These are phyloP conservation scores for Sechiopsis laciniata DNA, from an alignment of 306 rosid species.

Conservation along the genomic window DNA sequence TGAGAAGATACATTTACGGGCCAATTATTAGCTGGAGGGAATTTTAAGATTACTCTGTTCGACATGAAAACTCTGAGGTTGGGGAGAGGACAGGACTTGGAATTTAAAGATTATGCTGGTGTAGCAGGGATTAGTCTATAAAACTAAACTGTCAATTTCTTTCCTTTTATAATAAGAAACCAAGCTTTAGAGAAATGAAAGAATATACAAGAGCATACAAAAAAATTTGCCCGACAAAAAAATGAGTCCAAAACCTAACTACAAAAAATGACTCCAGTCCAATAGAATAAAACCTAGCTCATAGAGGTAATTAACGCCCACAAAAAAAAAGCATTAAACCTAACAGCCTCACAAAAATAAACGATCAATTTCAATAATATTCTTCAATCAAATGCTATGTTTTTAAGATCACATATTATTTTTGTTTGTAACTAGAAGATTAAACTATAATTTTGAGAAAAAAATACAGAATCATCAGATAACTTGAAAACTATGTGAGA, in stretches of 20 bases:
- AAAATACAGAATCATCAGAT: neutral
- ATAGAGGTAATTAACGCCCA: neutral
- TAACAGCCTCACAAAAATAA: neutral
- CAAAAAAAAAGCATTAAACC: neutral
- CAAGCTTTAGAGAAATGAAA: neutral
- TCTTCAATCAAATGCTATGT: neutral
- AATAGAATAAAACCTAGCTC: neutral
- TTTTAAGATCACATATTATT: neutral
- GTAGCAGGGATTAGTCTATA: neutral
- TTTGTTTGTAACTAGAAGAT: neutral
- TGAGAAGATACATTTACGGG: neutral
- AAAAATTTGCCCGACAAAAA: neutral
- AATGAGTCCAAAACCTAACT: neutral
- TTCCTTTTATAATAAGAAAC: neutral
- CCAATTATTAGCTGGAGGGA: neutral
- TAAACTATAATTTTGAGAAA: neutral
- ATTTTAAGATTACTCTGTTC: conserved; percentile 5
- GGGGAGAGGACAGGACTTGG: neutral
- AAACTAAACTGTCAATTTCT: neutral
- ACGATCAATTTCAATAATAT: neutral
- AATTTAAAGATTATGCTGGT: neutral
- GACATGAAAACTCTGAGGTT: neutral
- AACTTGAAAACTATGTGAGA: neutral
- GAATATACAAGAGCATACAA: neutral
- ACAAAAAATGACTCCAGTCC: neutral